phyloP scores from a whole-genome alignment of 2,329 filamentous ascomycete genomes.

The Pseudogymnoascus sp. region DNA sequence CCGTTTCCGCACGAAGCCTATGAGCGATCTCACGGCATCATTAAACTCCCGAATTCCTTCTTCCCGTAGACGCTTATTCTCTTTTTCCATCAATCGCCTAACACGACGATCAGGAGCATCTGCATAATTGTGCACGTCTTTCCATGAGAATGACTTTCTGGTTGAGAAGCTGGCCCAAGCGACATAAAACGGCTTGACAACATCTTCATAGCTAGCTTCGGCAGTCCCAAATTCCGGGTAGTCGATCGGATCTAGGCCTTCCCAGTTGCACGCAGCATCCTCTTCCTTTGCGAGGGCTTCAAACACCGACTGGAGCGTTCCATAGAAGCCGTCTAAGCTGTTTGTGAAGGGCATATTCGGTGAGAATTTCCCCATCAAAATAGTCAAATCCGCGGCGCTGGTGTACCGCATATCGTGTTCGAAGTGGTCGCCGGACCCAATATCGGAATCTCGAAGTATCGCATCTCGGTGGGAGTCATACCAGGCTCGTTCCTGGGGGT shows the following conservation, averaged over 20 bases:
- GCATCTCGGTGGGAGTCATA: conserved; percentile 90
- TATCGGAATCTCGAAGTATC: conserved; percentile 54
- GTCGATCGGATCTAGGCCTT: conserved; percentile 47
- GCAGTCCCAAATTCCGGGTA: conserved; percentile 80
- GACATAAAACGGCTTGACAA: conserved; percentile 73
- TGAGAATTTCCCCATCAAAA: conserved; percentile 73
- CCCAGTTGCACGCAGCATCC: conserved; percentile 61
- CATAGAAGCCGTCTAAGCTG: conserved; percentile 74
- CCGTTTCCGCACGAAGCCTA: conserved; percentile 81
- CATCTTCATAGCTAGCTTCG: conserved; percentile 64
- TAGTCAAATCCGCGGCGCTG: conserved; percentile 68
- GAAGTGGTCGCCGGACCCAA: conserved; percentile 39
- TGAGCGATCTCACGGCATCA: conserved; percentile 76
- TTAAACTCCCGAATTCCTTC: conserved; percentile 84
- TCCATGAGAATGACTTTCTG: conserved; percentile 80
- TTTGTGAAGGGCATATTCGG: conserved; percentile 72
- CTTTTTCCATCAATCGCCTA: conserved; percentile 85
- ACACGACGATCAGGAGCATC: conserved; percentile 81
- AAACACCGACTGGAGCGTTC: conserved; percentile 68
- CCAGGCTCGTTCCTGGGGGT: conserved; percentile 92
- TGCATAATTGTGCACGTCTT: conserved; percentile 71
- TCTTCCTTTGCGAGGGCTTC: conserved; percentile 75
- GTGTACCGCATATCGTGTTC: conserved; percentile 67
- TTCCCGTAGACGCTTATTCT: conserved; percentile 78
- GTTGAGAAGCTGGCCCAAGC: conserved; percentile 77